A percentile compares a stretch with the other conserved stretches of the same genome.
These are phyloP conservation scores for Globisporangium polare DNA, from an alignment of 352 stramenopile species.

Conservation along the genomic window DNA sequence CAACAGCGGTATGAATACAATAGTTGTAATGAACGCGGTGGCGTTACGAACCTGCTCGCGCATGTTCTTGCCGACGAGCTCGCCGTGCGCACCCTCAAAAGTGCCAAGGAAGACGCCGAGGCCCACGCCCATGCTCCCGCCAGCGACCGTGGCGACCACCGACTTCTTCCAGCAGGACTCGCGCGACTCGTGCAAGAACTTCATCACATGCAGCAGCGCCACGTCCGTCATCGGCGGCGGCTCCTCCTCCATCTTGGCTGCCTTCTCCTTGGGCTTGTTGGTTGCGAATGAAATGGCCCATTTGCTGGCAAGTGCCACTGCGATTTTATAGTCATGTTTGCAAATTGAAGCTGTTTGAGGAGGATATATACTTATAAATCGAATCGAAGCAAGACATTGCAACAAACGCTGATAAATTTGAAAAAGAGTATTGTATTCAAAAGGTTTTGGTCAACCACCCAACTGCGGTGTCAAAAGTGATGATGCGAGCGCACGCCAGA, in stretches of 20 bases:
- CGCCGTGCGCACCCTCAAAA: slow-evolving; percentile 83
- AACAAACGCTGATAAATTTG: too few species aligned
- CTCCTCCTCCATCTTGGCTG: slow-evolving; percentile 14
- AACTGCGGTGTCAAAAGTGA: background rate
- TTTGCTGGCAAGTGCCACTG: too few species aligned
- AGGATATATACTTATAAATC: background rate
- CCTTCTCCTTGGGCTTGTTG: slow-evolving; percentile 9
- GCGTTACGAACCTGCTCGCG: slow-evolving; percentile 55
- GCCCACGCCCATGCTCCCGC: slow-evolving; percentile 73
- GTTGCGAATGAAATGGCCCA: background rate
- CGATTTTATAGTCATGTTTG: background rate
- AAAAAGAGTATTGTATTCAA: background rate
- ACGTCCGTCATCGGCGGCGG: slow-evolving; percentile 32
- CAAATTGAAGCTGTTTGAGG: background rate
- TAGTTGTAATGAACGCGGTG: too few species aligned
- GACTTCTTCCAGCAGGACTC: slow-evolving; percentile 86
- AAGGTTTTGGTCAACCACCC: background rate
- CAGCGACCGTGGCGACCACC: slow-evolving; percentile 65
- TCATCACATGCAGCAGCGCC: slow-evolving; percentile 41
- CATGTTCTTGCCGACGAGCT: slow-evolving; percentile 83
- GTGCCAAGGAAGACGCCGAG: slow-evolving; percentile 85
- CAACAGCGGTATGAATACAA: too few species aligned
- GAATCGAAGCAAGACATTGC: too few species aligned
- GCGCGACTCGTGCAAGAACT: slow-evolving; percentile 76
- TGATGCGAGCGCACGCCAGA: background rate